Evolutionary conservation across 2,329 filamentous ascomycete genomes (phyloP).

Genomic region (Fusarium ramigenum): DNA sequence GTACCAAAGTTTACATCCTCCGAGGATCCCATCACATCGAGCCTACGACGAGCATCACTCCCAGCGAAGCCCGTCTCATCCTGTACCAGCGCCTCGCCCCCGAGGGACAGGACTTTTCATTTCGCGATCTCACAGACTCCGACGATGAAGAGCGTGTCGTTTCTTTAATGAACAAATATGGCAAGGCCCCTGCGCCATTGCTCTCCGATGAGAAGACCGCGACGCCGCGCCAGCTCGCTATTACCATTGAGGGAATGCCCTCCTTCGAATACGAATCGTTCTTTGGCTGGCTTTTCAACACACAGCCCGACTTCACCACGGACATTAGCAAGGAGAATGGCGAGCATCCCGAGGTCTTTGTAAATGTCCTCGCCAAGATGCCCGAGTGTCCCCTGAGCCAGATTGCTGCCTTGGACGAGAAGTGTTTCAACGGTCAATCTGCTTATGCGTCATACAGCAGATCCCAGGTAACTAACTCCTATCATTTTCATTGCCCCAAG

Average conservation of each 20-base stretch:
- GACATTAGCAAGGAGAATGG: slow-evolving; percentile 56
- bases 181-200: slow-evolving; percentile 60
- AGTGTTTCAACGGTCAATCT: slow-evolving; percentile 57
- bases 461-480: slow-evolving; percentile 50
- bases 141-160: slow-evolving; percentile 59
- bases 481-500: neutral
- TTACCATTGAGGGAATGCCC: slow-evolving; percentile 67
- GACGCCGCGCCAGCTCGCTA: slow-evolving; percentile 63
- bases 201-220: slow-evolving; percentile 53
- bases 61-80: slow-evolving; percentile 66
- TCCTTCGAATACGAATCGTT: slow-evolving; percentile 54
- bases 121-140: slow-evolving; percentile 56
- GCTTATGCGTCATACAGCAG: slow-evolving; percentile 57
- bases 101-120: slow-evolving; percentile 58
- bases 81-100: slow-evolving; percentile 65
- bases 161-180: slow-evolving; percentile 67
- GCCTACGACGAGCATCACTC: slow-evolving; percentile 56
- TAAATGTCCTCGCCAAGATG: slow-evolving; percentile 49
- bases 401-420: slow-evolving; percentile 53
- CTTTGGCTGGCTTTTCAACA: slow-evolving; percentile 51
- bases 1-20: slow-evolving; percentile 65
- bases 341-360: slow-evolving; percentile 53
- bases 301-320: slow-evolving; percentile 59
- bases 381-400: slow-evolving; percentile 52
- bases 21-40: slow-evolving; percentile 44